A percentile compares a stretch with the other conserved stretches of the same genome.
Evolutionary conservation across 164 flowering plant species (phyloP).

Genomic region (Brasenia schreberi): DNA sequence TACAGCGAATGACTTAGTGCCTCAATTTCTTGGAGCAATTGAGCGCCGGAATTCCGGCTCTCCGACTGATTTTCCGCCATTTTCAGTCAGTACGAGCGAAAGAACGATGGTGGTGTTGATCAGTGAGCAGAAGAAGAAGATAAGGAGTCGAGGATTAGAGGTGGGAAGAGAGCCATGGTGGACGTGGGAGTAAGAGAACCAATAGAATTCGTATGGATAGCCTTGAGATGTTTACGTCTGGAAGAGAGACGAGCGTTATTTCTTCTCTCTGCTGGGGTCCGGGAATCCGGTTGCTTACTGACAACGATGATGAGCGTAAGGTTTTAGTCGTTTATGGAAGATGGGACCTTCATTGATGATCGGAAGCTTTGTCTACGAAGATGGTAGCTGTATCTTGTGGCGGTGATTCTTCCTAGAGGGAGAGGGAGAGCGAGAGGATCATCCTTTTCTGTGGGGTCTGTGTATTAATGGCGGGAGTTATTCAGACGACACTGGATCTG

Average conservation of each 20-base stretch:
- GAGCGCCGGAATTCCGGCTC: slow-evolving; percentile 38
- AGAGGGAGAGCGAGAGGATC: background rate
- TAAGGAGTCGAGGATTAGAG: background rate
- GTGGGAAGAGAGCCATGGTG: background rate
- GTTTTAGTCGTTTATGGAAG: too few species aligned
- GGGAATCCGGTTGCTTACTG: too few species aligned
- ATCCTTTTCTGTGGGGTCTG: too few species aligned
- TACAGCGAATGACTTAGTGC: slow-evolving; percentile 59
- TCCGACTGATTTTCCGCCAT: background rate
- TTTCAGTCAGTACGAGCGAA: background rate
- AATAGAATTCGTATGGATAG: too few species aligned
- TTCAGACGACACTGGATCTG: too few species aligned
- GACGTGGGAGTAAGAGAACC: background rate
- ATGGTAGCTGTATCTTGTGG: background rate
- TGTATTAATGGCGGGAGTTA: too few species aligned
- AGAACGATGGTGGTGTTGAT: background rate
- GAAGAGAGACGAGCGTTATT: too few species aligned
- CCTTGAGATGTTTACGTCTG: too few species aligned
- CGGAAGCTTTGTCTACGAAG: background rate
- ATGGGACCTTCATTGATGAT: too few species aligned
- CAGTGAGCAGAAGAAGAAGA: background rate
- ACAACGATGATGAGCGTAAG: too few species aligned
- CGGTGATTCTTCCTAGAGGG: background rate
- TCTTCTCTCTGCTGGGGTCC: too few species aligned
- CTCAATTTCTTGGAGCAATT: slow-evolving; percentile 64